Percentiles rank a stretch among this genome's conserved stretches.
Evolutionary conservation across 148 eudicot species (phyloP).

Genomic region (Drosera capensis): DNA sequence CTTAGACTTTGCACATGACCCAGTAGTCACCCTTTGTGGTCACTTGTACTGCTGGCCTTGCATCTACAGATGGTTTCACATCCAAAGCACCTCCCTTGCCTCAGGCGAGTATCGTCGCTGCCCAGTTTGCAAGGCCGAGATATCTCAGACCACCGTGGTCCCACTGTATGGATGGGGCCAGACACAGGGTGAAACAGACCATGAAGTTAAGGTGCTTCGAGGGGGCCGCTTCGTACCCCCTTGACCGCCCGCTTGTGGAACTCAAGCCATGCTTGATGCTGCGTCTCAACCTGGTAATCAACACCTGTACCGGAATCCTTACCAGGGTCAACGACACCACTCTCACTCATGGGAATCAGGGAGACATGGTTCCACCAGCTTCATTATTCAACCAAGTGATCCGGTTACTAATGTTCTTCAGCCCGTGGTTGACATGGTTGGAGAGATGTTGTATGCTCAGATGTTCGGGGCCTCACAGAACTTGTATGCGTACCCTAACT

Average conservation of each 20-base stretch:
- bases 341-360: slow-evolving; percentile 4
- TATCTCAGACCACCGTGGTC: slow-evolving; percentile 45
- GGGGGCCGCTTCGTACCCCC: slow-evolving; percentile 27
- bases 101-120: slow-evolving; percentile 47
- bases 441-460: slow-evolving; percentile 68
- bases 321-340: slow-evolving; percentile 15
- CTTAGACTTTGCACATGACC: slow-evolving; percentile 52
- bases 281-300: slow-evolving; percentile 21
- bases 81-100: slow-evolving; percentile 35
- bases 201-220: slow-evolving; percentile 11
- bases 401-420: slow-evolving; percentile 14
- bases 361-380: slow-evolving; percentile 12
- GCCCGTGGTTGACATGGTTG: slow-evolving; percentile 41
- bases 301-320: slow-evolving; percentile 21
- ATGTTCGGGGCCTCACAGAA: slow-evolving; percentile 55
- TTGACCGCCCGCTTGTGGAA: slow-evolving; percentile 48
- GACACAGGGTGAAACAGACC: slow-evolving; percentile 10
- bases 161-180: slow-evolving; percentile 70
- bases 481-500: slow-evolving; percentile 29
- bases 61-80: slow-evolving; percentile 71
- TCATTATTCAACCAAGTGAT: slow-evolving; percentile 9
- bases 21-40: slow-evolving; percentile 84
- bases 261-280: slow-evolving; percentile 19
- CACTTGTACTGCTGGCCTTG: slow-evolving; percentile 94
- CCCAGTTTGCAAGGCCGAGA: slow-evolving; percentile 71